A percentile compares a stretch with the other conserved stretches of the same genome.
These are phyloP conservation scores for Bromus sterilis DNA, from an alignment of 176 grass and related monocot species.

Conservation along the genomic window DNA sequence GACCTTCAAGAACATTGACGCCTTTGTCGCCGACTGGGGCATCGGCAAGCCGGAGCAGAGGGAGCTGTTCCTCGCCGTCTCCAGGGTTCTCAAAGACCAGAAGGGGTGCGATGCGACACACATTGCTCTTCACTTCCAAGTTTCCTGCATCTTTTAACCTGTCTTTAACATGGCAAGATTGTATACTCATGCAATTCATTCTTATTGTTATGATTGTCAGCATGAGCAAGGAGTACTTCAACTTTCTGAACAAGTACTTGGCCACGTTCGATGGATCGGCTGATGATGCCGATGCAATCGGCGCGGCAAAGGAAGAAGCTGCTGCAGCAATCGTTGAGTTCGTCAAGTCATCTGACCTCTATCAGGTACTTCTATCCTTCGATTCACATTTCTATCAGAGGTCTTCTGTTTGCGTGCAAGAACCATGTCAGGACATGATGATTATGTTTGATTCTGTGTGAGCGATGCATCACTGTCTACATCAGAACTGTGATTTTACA, in stretches of 20 bases:
- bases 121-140: not conserved
- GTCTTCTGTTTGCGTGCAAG: not conserved
- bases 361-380: conserved; percentile 43
- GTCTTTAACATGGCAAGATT: not conserved
- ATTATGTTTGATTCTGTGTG: not conserved
- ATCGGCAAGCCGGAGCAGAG: conserved; percentile 66
- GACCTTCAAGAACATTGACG: conserved; percentile 81
- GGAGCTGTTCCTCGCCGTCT: conserved; percentile 49
- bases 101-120: conserved; percentile 45
- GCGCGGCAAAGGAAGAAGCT: conserved; percentile 76
- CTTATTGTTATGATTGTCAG: conserved; percentile 28
- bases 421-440: not conserved
- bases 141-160: not conserved
- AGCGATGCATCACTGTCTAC: not conserved
- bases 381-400: not conserved
- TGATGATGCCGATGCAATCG: conserved; percentile 47
- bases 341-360: conserved; percentile 58
- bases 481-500: not conserved
- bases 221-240: conserved; percentile 73
- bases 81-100: conserved; percentile 76
- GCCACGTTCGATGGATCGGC: conserved; percentile 47
- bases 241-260: conserved; percentile 81
- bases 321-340: conserved; percentile 64
- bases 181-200: not conserved
- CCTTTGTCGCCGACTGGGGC: conserved; percentile 66